Conservation (phyloP, 768 basidiomycete genomes). For the Trametes gibbosa region DNA sequence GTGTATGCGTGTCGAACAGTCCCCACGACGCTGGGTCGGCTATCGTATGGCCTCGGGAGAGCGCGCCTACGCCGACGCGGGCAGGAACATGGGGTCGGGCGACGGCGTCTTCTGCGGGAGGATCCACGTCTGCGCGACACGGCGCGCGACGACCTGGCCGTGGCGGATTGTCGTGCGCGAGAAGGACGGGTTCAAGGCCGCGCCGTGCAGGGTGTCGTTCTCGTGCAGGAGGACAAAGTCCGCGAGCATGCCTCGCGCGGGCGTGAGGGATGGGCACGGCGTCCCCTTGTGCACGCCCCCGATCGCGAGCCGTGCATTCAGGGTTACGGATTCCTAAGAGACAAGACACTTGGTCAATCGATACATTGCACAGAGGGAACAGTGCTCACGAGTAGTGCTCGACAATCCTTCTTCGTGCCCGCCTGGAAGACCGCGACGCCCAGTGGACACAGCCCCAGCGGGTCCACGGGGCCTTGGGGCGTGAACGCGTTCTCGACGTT, state of each 20-base stretch:
- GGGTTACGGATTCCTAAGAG: slow-evolving; percentile 48
- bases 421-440: slow-evolving; percentile 60
- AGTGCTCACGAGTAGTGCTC: slow-evolving; percentile 46
- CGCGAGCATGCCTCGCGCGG: slow-evolving; percentile 39
- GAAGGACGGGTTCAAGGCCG: slow-evolving; percentile 48
- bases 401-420: slow-evolving; percentile 45
- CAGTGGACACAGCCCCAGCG: slow-evolving; percentile 55
- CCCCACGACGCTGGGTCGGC: no score
- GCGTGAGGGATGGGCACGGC: slow-evolving; percentile 28
- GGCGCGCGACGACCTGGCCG: slow-evolving; percentile 43
- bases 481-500: slow-evolving; percentile 69
- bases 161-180: slow-evolving; percentile 51
- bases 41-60: no score
- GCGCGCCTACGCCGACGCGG: not conserved
- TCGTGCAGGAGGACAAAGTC: slow-evolving; percentile 62
- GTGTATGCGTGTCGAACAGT: no score
- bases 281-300: slow-evolving; percentile 29
- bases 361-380: not conserved
- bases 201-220: slow-evolving; percentile 41
- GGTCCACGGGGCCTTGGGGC: slow-evolving; percentile 64
- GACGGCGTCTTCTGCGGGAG: slow-evolving; percentile 13
- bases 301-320: slow-evolving; percentile 51
- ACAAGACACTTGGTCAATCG: slow-evolving; percentile 4
- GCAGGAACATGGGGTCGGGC: slow-evolving; percentile 2
- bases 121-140: slow-evolving; percentile 37